Conservation (phyloP, 176 grass and related monocot genomes). For the Lolium rigidum region DNA sequence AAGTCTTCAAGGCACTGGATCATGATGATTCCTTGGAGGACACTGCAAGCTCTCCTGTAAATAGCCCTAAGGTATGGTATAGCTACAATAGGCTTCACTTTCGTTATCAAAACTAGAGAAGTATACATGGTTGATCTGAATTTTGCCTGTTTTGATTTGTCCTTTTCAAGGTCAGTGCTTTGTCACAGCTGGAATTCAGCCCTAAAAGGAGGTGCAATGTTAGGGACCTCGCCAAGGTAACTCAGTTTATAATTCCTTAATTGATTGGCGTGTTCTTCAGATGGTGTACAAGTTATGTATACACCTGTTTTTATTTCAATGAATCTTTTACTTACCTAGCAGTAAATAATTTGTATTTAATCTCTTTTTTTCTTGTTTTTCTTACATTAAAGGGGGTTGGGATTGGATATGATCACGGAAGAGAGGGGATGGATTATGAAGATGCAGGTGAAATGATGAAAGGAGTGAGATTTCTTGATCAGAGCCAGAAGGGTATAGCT, state of each 20-base stretch:
- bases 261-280: not conserved
- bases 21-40: conserved; percentile 88
- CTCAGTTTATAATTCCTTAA: not conserved
- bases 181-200: conserved; percentile 60
- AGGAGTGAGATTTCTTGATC: conserved; percentile 50
- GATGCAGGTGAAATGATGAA: conserved; percentile 19
- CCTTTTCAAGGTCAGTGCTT: conserved; percentile 66
- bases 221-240: conserved; percentile 58
- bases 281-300: not conserved
- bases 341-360: conserved; percentile 7
- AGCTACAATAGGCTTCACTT: conserved; percentile 12
- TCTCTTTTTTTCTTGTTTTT: not conserved
- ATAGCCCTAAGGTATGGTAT: conserved; percentile 83
- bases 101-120: not conserved
- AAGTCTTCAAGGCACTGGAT: conserved; percentile 51
- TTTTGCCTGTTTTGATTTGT: conserved; percentile 28
- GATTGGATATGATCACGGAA: conserved; percentile 43
- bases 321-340: not conserved
- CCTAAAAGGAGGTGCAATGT: conserved; percentile 61
- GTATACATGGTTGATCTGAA: conserved; percentile 6
- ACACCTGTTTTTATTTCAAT: not conserved
- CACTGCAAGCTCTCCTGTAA: conserved; percentile 95
- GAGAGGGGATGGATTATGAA: conserved; percentile 39
- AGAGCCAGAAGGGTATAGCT: conserved; percentile 52
- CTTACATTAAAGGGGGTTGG: conserved; percentile 39